A percentile compares a stretch with the other conserved stretches of the same genome.
Conservation (phyloP, 129 eudicot species). For the sunflower (Helianthus annuus) region HanXRQr2.0-SUNRISE NC_035448.2:172287249-172287748, state of each 20-base stretch:
- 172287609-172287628: conserved; percentile 97
- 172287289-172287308: not conserved
- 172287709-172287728: not conserved
- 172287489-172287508: conserved; percentile 91
- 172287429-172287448: conserved; percentile 99
- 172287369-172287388: conserved; percentile 99
- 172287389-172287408: conserved; percentile 91
- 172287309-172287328: conserved; percentile 1
- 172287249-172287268: not conserved
- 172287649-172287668: conserved; percentile 86
- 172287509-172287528: conserved; percentile 82
- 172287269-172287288: not conserved
- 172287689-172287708: conserved; percentile 55
- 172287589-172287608: conserved; percentile 46
- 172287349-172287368: conserved; percentile 81
- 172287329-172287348: not conserved
- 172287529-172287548: not conserved
- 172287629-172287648: conserved; percentile 92
- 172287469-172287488: conserved; percentile 93
- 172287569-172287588: not conserved
- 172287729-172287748: not conserved
- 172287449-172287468: conserved; percentile 96
- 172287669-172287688: conserved; percentile 87
- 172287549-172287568: not conserved
- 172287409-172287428: conserved; percentile 95